These are phyloP conservation scores for Hordeum marinum DNA, from an alignment of 176 grass and related monocot species.

Conservation along the genomic window DNA sequence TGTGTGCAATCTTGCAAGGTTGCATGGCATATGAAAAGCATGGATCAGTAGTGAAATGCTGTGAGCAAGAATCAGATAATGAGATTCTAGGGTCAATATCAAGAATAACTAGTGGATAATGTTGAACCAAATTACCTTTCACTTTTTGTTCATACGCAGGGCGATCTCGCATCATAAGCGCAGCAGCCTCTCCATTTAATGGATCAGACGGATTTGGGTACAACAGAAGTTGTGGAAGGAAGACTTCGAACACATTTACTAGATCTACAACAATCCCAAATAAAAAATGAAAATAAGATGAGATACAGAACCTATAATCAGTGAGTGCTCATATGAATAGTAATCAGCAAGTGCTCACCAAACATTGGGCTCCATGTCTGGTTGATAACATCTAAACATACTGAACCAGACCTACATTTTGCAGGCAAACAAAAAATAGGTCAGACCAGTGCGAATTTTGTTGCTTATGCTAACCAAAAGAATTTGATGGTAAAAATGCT, in stretches of 20 bases:
- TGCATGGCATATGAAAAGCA: conserved; percentile 12
- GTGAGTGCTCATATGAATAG: not conserved
- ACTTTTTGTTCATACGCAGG: conserved; percentile 96
- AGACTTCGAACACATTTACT: conserved; percentile 96
- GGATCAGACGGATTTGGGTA: conserved; percentile 97
- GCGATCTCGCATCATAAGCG: conserved; percentile 92
- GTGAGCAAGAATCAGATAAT: not conserved
- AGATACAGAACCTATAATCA: not conserved
- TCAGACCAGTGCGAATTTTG: not conserved
- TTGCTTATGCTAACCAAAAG: not conserved
- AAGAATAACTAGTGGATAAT: not conserved
- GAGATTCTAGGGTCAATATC: not conserved
- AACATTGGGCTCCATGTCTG: conserved; percentile 99
- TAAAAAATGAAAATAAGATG: not conserved
- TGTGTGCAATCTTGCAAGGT: not conserved
- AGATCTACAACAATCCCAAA: conserved; percentile 48
- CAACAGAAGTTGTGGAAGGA: conserved; percentile 84
- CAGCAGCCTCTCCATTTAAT: conserved; percentile 96
- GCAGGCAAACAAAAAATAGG: not conserved
- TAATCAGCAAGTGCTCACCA: conserved; percentile 39
- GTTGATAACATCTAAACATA: conserved; percentile 99
- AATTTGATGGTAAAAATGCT: conserved; percentile 22
- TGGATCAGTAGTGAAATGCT: not conserved
- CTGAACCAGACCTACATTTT: conserved; percentile 88
- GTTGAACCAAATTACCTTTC: conserved; percentile 60